A percentile compares a stretch with the other conserved stretches of the same genome.
Conservation (phyloP, 2,329 filamentous ascomycete genomes). For the Neonectria magnoliae region DNA sequence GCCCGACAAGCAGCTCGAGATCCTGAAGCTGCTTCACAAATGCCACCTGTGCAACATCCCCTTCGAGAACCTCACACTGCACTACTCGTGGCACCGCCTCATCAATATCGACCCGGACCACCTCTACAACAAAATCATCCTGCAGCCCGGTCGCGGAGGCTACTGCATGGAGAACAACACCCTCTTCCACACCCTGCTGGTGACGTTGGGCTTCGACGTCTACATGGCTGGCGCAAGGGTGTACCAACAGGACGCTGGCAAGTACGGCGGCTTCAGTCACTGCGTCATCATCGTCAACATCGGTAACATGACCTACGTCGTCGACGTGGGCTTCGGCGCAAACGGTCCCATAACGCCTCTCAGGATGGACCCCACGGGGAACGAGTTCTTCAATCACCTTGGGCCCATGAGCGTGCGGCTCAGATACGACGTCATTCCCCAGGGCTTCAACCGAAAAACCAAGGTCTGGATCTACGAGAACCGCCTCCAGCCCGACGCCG, state of each 20-base stretch:
- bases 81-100: conserved; percentile 55
- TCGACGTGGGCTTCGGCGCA: conserved; percentile 71
- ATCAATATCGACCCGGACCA: conserved; percentile 52
- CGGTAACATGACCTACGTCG: conserved; percentile 55
- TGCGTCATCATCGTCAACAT: conserved; percentile 70
- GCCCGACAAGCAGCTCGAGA: conserved; percentile 38
- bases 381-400: conserved; percentile 48
- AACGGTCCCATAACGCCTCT: conserved; percentile 50
- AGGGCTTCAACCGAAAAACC: conserved; percentile 47
- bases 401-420: conserved; percentile 58
- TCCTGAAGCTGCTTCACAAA: conserved; percentile 46
- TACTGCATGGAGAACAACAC: conserved; percentile 63
- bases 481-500: conserved; percentile 35
- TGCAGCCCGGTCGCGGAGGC: conserved; percentile 52
- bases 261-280: conserved; percentile 51
- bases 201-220: conserved; percentile 59
- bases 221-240: conserved; percentile 61
- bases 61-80: conserved; percentile 64
- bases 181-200: conserved; percentile 58
- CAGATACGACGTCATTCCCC: conserved; percentile 44
- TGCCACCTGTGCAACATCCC: conserved; percentile 61
- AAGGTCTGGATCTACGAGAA: conserved; percentile 53
- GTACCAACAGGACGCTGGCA: conserved; percentile 21
- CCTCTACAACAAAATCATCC: conserved; percentile 55
- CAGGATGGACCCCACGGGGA: conserved; percentile 39